Evolutionary conservation across 176 grass and related monocot genomes (phyloP).

Genomic region (Triticum timopheevii): DNA sequence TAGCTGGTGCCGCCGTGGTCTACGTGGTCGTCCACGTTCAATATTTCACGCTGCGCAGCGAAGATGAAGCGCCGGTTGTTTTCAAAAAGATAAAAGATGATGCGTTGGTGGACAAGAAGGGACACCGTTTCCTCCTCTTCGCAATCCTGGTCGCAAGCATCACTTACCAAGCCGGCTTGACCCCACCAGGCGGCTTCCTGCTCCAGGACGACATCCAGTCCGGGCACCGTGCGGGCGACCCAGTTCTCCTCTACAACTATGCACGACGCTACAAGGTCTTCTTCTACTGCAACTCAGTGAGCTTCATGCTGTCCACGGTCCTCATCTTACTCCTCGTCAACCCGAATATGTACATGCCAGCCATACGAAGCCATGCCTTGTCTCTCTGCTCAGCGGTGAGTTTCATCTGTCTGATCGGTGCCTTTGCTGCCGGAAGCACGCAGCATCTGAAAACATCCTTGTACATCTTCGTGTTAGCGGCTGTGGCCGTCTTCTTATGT

Average conservation of each 20-base stretch:
- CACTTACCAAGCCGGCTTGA: conserved; percentile 46
- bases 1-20: neutral
- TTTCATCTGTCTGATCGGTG: neutral
- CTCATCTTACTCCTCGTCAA: conserved; percentile 31
- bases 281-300: conserved; percentile 36
- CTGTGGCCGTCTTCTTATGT: neutral
- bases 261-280: conserved; percentile 15
- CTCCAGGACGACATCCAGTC: neutral
- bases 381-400: neutral
- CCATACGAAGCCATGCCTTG: neutral
- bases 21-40: neutral
- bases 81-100: neutral
- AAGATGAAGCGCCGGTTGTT: neutral
- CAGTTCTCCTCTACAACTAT: neutral
- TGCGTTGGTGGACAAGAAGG: neutral
- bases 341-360: neutral
- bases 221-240: neutral
- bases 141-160: conserved; percentile 24
- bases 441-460: neutral
- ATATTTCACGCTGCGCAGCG: neutral
- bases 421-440: neutral
- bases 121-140: conserved; percentile 17
- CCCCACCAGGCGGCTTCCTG: conserved; percentile 29
- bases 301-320: conserved; percentile 21
- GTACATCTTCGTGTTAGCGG: neutral